Evolutionary conservation across 148 eudicot species (phyloP).

Genomic region (Bassia scoparia): DNA sequence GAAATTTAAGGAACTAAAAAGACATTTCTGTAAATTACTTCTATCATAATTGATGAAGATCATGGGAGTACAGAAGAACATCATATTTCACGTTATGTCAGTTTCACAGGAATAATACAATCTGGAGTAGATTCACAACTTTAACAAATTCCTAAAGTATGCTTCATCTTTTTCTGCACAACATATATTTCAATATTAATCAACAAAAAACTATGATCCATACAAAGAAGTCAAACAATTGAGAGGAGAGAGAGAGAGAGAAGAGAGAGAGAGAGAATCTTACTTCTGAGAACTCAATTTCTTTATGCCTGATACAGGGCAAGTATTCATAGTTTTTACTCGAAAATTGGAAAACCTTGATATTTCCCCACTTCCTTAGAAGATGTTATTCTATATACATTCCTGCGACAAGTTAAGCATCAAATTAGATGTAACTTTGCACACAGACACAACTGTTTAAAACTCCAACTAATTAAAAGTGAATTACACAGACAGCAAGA

Average conservation of each 20-base stretch:
- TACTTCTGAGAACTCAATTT: slow-evolving; percentile 59
- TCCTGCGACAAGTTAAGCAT: slow-evolving; percentile 38
- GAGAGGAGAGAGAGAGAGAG: slow-evolving; percentile 16
- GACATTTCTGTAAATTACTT: not conserved
- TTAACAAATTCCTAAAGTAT: slow-evolving; percentile 74
- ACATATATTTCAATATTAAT: not conserved
- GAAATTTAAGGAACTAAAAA: slow-evolving; percentile 2
- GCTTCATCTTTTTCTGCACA: slow-evolving; percentile 86
- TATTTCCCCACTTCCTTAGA: slow-evolving; percentile 77
- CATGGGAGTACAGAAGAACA: not conserved
- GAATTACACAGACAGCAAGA: not conserved
- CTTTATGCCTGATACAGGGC: slow-evolving; percentile 60
- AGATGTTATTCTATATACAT: slow-evolving; percentile 72
- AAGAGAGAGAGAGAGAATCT: slow-evolving; percentile 22
- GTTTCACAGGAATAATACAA: slow-evolving; percentile 93
- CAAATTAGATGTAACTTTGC: not conserved
- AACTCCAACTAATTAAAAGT: not conserved
- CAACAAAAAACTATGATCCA: slow-evolving; percentile 1
- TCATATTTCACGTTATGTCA: slow-evolving; percentile 87
- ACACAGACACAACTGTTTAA: not conserved
- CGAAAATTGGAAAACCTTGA: slow-evolving; percentile 76
- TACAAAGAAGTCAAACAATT: not conserved
- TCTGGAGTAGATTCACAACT: slow-evolving; percentile 80
- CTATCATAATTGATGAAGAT: slow-evolving; percentile 9
- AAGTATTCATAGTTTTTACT: slow-evolving; percentile 77